Evolutionary conservation across 2,329 filamentous ascomycete species (phyloP).

Genomic region (Didymella pinodella): DNA sequence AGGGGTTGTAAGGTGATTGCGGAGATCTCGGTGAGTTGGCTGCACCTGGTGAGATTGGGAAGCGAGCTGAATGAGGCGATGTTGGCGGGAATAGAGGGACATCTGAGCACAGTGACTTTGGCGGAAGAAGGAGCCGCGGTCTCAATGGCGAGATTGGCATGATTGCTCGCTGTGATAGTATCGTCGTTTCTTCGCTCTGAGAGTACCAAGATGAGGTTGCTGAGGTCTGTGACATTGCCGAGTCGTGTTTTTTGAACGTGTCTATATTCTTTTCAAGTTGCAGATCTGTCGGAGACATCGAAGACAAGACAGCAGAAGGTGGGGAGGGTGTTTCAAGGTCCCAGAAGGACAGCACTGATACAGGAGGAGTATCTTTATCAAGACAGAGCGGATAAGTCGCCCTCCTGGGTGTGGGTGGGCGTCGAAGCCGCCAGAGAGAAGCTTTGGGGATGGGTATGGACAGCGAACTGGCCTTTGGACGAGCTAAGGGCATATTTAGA

Average conservation of each 20-base stretch:
- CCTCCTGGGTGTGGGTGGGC: conserved; percentile 26
- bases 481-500: conserved; percentile 17
- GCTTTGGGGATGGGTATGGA: conserved; percentile 19
- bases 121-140: neutral
- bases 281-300: neutral
- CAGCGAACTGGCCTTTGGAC: conserved; percentile 25
- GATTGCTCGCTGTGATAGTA: neutral
- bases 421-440: conserved; percentile 20
- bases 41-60: conserved; percentile 12
- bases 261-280: neutral
- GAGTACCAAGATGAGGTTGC: neutral
- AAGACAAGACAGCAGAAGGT: neutral
- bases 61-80: neutral
- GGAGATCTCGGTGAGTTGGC: neutral
- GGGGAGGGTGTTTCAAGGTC: conserved; percentile 25
- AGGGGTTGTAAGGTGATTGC: conserved; percentile 23
- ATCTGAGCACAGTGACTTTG: neutral
- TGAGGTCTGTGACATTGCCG: neutral
- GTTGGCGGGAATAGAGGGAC: neutral
- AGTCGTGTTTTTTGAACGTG: neutral
- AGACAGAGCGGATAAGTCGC: conserved; percentile 18
- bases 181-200: neutral
- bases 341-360: conserved; percentile 30
- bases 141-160: neutral
- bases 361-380: conserved; percentile 12